These are phyloP conservation scores for Tetrapyrgos nigripes DNA, from an alignment of 1,284 basidiomycete species.

Conservation along the genomic window DNA sequence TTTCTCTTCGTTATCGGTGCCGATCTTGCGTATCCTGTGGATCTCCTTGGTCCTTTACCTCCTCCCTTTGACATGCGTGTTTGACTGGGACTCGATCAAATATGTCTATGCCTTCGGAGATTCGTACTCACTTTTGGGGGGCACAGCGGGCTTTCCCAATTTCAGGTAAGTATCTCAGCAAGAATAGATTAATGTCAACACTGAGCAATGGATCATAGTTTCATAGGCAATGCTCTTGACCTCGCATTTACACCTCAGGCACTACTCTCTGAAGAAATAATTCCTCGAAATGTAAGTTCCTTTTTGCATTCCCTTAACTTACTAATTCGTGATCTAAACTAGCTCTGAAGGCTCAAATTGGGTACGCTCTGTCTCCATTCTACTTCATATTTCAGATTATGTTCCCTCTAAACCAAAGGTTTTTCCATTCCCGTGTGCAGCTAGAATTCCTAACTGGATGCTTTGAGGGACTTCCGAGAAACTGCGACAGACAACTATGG, in stretches of 20 bases:
- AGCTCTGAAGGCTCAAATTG: conserved; percentile 62
- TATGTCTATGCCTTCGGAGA: conserved; percentile 60
- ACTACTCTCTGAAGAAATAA: conserved; percentile 50
- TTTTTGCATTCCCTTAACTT: not conserved
- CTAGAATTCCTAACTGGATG: conserved; percentile 60
- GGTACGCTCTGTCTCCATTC: conserved; percentile 36
- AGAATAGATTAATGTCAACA: not conserved
- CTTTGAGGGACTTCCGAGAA: conserved; percentile 48
- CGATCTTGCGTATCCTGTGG: no score
- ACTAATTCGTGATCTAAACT: conserved; percentile 51
- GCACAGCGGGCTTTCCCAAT: conserved; percentile 51
- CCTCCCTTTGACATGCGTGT: conserved; percentile 13
- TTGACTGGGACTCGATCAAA: conserved; percentile 47
- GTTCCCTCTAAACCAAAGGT: no score
- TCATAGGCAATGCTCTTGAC: conserved; percentile 55
- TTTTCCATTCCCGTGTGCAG: no score
- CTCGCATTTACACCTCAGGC: conserved; percentile 50
- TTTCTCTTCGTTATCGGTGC: no score
- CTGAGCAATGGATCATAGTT: conserved; percentile 36
- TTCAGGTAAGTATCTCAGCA: no score
- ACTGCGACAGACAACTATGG: conserved; percentile 55
- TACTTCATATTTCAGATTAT: no score
- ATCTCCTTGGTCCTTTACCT: not conserved
- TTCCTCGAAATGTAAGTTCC: conserved; percentile 49
- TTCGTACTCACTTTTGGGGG: conserved; percentile 62